These are phyloP conservation scores for Gracilaria domingensis DNA, from an alignment of 23 red algal genomes.

Conservation along the genomic window DNA sequence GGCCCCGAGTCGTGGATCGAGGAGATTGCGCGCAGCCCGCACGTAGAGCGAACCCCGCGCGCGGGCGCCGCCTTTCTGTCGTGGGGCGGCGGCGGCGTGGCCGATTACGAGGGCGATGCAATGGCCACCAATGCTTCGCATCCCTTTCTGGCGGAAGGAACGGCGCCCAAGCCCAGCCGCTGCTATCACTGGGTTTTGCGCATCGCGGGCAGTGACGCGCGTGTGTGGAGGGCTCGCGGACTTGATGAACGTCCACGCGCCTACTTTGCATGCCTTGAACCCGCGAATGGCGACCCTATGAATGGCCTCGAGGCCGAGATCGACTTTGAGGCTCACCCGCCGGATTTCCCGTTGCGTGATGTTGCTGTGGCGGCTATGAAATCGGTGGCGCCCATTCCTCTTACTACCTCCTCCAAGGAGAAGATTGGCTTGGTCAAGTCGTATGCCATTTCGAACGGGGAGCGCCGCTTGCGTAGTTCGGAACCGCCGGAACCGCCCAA, in stretches of 20 bases:
- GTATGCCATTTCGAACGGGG: slow-evolving; percentile 83
- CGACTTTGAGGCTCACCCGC: slow-evolving; percentile 28
- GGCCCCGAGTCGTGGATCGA: slow-evolving; percentile 75
- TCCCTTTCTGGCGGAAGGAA: slow-evolving; percentile 32
- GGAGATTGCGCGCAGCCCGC: slow-evolving; percentile 81
- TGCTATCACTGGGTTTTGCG: slow-evolving; percentile 71
- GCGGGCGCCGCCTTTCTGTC: slow-evolving; percentile 70
- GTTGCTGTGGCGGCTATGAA: slow-evolving; percentile 49
- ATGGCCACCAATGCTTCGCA: slow-evolving; percentile 60
- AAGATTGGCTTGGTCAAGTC: slow-evolving; percentile 76
- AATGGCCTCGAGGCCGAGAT: slow-evolving; percentile 34
- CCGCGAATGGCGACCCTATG: slow-evolving; percentile 52
- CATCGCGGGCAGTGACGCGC: slow-evolving; percentile 48
- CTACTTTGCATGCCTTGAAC: slow-evolving; percentile 76
- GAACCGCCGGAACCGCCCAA: slow-evolving; percentile 83
- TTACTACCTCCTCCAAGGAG: slow-evolving; percentile 56
- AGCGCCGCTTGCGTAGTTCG: slow-evolving; percentile 76
- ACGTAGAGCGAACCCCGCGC: slow-evolving; percentile 67
- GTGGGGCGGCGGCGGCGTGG: slow-evolving; percentile 86
- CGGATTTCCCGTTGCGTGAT: slow-evolving; percentile 35
- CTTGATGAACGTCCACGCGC: slow-evolving; percentile 84
- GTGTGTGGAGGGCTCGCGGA: slow-evolving; percentile 73
- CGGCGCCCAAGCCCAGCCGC: slow-evolving; percentile 67
- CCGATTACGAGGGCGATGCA: slow-evolving; percentile 85
- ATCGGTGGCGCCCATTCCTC: slow-evolving; percentile 68